A percentile compares a stretch with the other conserved stretches of the same genome.
Evolutionary conservation across 106 monocot species (phyloP).

Genomic region (Triglochin maritima): DNA sequence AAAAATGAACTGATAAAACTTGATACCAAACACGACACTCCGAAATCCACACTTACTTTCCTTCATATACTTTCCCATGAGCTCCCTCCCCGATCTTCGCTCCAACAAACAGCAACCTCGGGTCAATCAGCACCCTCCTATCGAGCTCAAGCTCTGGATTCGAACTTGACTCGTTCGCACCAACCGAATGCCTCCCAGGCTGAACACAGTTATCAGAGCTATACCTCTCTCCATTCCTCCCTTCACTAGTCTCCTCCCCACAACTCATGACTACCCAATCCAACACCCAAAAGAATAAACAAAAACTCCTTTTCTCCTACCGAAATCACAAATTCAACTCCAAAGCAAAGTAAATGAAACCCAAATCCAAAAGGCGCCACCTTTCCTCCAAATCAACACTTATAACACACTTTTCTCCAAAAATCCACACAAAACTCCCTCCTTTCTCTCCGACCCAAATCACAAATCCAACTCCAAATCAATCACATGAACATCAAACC

Average conservation of each 20-base stretch:
- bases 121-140: slow-evolving; percentile 64
- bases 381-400: no score
- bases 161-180: slow-evolving; percentile 7
- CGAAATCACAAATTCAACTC: no score
- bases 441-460: no score
- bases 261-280: slow-evolving; percentile 23
- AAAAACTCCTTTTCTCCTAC: no score
- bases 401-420: no score
- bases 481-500: no score
- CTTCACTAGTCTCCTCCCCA: slow-evolving; percentile 10
- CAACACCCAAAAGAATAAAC: neutral
- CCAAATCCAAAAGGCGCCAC: no score
- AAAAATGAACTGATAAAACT: no score
- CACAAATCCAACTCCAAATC: no score
- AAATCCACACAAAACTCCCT: no score
- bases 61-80: slow-evolving; percentile 93
- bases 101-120: slow-evolving; percentile 65
- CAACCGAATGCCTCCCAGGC: slow-evolving; percentile 28
- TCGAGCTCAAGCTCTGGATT: slow-evolving; percentile 36
- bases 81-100: slow-evolving; percentile 91
- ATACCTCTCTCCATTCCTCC: slow-evolving; percentile 8
- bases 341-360: no score
- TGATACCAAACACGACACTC: no score
- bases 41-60: slow-evolving; percentile 47
- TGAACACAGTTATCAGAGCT: slow-evolving; percentile 26